Evolutionary conservation across 108 stramenopile species (phyloP).

Genomic region (Cyclotella atomus): DNA sequence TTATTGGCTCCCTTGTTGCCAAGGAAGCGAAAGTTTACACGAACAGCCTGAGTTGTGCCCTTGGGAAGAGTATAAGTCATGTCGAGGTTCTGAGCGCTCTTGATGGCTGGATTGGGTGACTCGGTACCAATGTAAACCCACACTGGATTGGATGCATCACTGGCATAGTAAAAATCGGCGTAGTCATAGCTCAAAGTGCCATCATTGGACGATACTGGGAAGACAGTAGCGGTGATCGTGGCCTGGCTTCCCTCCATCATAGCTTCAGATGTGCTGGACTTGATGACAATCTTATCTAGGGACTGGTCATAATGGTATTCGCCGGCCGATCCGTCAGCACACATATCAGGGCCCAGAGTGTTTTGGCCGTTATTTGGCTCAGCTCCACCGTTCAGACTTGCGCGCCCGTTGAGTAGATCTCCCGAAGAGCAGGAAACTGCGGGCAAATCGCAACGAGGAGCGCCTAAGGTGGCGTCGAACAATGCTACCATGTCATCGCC

Average conservation of each 20-base stretch:
- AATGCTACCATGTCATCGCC: not conserved
- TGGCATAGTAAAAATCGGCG: slow-evolving; percentile 21
- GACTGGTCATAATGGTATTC: slow-evolving; percentile 20
- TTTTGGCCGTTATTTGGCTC: slow-evolving; percentile 18
- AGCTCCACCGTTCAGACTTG: slow-evolving; percentile 1
- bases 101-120: not conserved
- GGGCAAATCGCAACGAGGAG: not conserved
- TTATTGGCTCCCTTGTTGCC: not conserved
- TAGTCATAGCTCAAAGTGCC: not conserved
- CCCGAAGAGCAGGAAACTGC: not conserved
- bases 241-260: slow-evolving; percentile 17
- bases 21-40: slow-evolving; percentile 21
- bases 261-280: not conserved
- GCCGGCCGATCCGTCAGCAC: slow-evolving; percentile 12
- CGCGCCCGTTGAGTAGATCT: slow-evolving; percentile 18
- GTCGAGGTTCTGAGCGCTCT: not conserved
- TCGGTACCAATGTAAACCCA: slow-evolving; percentile 4
- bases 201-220: not conserved
- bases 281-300: slow-evolving; percentile 25
- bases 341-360: not conserved
- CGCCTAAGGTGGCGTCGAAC: not conserved
- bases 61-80: slow-evolving; percentile 5
- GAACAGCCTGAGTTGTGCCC: slow-evolving; percentile 6
- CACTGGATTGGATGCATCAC: slow-evolving; percentile 8
- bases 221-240: slow-evolving; percentile 8